Evolutionary conservation across 2,329 filamentous ascomycete genomes (phyloP).

Genomic region (Pseudocercospora cruenta): DNA sequence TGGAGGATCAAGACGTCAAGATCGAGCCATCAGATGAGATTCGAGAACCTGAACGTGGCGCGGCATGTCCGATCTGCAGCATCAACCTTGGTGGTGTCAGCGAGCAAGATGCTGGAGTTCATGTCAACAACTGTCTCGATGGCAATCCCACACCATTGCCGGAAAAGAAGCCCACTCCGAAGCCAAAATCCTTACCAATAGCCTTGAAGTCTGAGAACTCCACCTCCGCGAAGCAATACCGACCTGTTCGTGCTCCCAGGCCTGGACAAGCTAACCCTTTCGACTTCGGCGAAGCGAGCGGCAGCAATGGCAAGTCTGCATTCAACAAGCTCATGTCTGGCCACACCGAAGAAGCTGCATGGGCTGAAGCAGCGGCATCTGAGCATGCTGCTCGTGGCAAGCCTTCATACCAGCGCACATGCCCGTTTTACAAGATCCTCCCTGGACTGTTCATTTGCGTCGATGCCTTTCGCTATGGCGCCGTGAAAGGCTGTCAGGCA

Average conservation of each 20-base stretch:
- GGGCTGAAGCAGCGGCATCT: slow-evolving; percentile 81
- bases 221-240: slow-evolving; percentile 59
- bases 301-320: slow-evolving; percentile 62
- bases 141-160: slow-evolving; percentile 69
- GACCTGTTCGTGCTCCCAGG: slow-evolving; percentile 67
- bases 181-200: slow-evolving; percentile 19
- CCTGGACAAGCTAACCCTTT: slow-evolving; percentile 84
- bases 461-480: slow-evolving; percentile 93
- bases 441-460: slow-evolving; percentile 91
- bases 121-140: slow-evolving; percentile 93
- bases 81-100: slow-evolving; percentile 59
- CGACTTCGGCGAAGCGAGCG: slow-evolving; percentile 50
- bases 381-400: slow-evolving; percentile 80
- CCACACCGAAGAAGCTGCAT: slow-evolving; percentile 87
- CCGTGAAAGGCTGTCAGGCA: slow-evolving; percentile 86
- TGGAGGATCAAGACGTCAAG: slow-evolving; percentile 23
- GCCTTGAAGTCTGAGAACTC: slow-evolving; percentile 24
- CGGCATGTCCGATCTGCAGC: slow-evolving; percentile 77
- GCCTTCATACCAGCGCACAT: slow-evolving; percentile 84
- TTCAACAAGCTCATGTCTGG: slow-evolving; percentile 93
- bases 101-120: slow-evolving; percentile 71
- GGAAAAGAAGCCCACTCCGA: slow-evolving; percentile 26
- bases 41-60: slow-evolving; percentile 12
- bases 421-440: slow-evolving; percentile 98
- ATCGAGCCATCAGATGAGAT: slow-evolving; percentile 1